Base-by-base conservation (phyloP, 2,329 filamentous ascomycete genomes). In the Xylaria polymorpha region DNA sequence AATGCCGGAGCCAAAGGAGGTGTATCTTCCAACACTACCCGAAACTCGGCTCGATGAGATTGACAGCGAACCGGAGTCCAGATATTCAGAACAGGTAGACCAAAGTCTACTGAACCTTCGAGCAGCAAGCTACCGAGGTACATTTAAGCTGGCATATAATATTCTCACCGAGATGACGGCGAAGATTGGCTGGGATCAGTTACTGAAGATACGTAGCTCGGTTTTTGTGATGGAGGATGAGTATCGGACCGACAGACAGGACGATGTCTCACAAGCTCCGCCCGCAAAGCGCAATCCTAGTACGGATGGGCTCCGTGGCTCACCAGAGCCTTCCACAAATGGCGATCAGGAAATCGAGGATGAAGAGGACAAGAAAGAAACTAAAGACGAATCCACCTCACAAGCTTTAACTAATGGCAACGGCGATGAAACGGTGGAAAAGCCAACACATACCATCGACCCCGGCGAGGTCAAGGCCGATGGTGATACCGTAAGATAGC, bases 181-280 rank as follows among this genome's bases (percentile, higher is more conserved):
- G 70, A 95, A 96, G 81, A 98, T 99, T 75, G 96, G 96, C 46
- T 99, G 96, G 96, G 96, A 99, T 76, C 94, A 98, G 78, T 86
- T 99, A 25, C 85, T 99, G 61, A 97, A 94, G 81, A 97, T 97
- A 76, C 89, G 96, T 74, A 98, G 95, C 83, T 94, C 95, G 71
- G 96, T 99, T 1, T 99, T 99, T 75, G 96, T 99, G 58, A 99
- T 99, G 96, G 96, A 99, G 80, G 96, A 99, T 77, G 96, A 99
- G 80, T 99, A 99, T 79, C 90, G 96, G 58, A 92, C 91, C 66
- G 96, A 98, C 82, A 93, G 92, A 80, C 90, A 92, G 66, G 89
- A 91, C 70, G 80, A 84, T 29, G 82, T 83, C 20, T 81, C 83
- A 58, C 78, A 83, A 18, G 77, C 80, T 55, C 82, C 81, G 63